Evolutionary conservation across 164 flowering plant genomes (phyloP).

Genomic region (Chimonanthus praecox): DNA sequence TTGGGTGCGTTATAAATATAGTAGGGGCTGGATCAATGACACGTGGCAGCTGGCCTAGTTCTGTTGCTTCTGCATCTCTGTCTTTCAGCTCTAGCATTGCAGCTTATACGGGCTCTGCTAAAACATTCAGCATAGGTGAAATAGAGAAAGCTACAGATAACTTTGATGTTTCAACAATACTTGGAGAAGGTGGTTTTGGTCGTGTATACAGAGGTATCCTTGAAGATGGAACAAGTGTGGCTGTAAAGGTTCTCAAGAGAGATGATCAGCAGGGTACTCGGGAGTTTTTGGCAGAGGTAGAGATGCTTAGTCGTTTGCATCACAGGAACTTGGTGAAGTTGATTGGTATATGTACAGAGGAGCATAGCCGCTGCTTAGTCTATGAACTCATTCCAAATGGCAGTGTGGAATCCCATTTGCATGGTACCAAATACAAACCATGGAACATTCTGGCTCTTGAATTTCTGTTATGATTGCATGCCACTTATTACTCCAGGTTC

Average conservation of each 20-base stretch:
- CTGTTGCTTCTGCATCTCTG: conserved; percentile 47
- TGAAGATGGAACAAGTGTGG: conserved; percentile 77
- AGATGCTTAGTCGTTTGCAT: conserved; percentile 96
- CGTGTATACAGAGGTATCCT: conserved; percentile 77
- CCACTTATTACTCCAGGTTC: background rate
- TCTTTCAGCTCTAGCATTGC: conserved; percentile 76
- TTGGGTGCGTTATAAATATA: conserved; percentile 4
- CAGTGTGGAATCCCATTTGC: conserved; percentile 92
- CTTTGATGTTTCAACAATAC: conserved; percentile 51
- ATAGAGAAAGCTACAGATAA: conserved; percentile 71
- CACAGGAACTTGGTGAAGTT: conserved; percentile 92
- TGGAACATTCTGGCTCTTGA: background rate
- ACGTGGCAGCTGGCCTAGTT: conserved; percentile 36
- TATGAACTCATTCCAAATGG: conserved; percentile 95
- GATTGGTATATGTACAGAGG: conserved; percentile 89
- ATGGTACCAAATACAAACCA: conserved; percentile 38
- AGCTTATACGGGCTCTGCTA: conserved; percentile 71
- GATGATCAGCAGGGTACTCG: conserved; percentile 85
- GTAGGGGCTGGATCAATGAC: conserved; percentile 48
- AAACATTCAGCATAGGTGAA: conserved; percentile 60
- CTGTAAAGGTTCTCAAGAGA: conserved; percentile 83
- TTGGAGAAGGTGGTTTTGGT: conserved; percentile 99
- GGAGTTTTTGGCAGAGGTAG: conserved; percentile 94
- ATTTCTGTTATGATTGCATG: background rate
- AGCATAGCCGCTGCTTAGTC: conserved; percentile 63